Base-by-base conservation (phyloP, 345 rosid genomes). In the Populus nigra region DNA sequence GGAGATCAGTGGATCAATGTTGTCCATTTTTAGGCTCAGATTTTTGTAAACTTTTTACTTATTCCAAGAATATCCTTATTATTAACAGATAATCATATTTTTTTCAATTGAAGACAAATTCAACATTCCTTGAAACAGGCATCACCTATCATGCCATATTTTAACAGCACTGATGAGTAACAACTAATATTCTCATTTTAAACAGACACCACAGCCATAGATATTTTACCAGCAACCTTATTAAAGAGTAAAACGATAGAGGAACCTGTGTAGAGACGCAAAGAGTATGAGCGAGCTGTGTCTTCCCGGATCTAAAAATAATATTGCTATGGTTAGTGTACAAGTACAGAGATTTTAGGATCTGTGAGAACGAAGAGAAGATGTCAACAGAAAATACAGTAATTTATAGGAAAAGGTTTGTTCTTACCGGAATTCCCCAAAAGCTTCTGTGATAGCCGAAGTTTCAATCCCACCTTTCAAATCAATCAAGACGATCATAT, bases 341-440 rank as follows among this genome's bases (percentile, higher is more conserved):
- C 74, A 29, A 65, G 10, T 33, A 62, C 18, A 33, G 12, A 53
- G 16, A 16, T 33, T 38, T 20, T 63, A 27, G 9, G 41, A 29
- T 59, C 67, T 18, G 18, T 23, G 27, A 20, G 35, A 68, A 68
- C 23, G 12, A 27, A 20, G 29, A 50, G 49, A 36, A 15, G 18
- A 9, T 12, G 45, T 1, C 68, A 33, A 2, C 31, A 8, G 69
- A 62, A 39, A n/a, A 29, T 57, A 9, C n/a, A 22, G 63, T 68
- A 36, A 27, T 69, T 18, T 25, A 7, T 31, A 53, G 69, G 69
- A 67, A 72, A 53, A 55, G 27, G 53, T 45, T 66, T 72, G 27
- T 83, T 82, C 88, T 83, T 82, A 92, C 97, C 98, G 83, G 55
- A 91, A 93, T 73, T 93, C 96, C 49, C 99, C 97, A 90, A 93